Percentiles rank a stretch among this genome's conserved stretches.
Conservation (phyloP, 148 eudicot species). For the Spergularia bocconei region DNA sequence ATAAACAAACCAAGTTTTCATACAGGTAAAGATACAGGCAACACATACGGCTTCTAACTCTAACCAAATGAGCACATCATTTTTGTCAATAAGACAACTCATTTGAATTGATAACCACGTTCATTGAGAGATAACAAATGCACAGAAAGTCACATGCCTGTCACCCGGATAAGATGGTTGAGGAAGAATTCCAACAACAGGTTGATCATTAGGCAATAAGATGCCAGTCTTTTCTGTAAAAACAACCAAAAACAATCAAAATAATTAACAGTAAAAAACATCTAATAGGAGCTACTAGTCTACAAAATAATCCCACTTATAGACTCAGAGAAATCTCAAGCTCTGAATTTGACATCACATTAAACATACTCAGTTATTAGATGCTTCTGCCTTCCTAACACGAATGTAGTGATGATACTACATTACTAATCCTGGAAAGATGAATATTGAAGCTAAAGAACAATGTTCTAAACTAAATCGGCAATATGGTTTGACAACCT, state of each 20-base stretch:
- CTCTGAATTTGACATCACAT: background rate
- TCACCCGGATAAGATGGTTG: conserved; percentile 64
- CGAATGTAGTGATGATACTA: background rate
- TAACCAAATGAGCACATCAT: background rate
- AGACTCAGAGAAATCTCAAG: background rate
- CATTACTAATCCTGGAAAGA: background rate
- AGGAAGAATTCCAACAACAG: conserved; percentile 62
- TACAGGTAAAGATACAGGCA: background rate
- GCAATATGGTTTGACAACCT: background rate
- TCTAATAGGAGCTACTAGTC: background rate
- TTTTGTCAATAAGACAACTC: background rate
- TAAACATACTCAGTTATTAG: background rate
- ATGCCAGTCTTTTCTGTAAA: conserved; percentile 49
- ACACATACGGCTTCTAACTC: background rate
- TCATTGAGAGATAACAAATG: background rate
- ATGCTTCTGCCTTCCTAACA: background rate
- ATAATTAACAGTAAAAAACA: background rate
- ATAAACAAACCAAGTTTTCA: background rate
- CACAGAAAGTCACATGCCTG: conserved; percentile 46
- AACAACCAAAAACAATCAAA: conserved; percentile 9
- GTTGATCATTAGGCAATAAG: conserved; percentile 41
- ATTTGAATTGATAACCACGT: background rate
- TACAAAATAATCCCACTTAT: background rate
- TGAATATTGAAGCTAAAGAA: background rate
- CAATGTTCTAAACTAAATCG: background rate